Evolutionary conservation across 1,139 yeast genomes (phyloP).

Genomic region (Blastobotrys aristatus): DNA sequence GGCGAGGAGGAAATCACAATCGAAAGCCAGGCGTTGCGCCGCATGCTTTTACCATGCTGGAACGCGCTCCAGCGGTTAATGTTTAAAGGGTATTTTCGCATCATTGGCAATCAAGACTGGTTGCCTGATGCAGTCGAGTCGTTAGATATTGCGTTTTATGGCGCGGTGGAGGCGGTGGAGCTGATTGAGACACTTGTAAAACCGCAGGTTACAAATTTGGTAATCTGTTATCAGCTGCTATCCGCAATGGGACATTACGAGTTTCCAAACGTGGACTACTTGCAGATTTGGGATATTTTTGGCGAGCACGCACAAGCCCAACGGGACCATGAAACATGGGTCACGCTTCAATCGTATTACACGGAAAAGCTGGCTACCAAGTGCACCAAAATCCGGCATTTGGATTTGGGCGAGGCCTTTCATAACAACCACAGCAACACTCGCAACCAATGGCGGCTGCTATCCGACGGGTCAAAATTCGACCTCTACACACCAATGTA

Average conservation of each 20-base stretch:
- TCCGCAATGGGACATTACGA: conserved; percentile 7
- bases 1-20: not conserved
- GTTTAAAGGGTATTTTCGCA: conserved; percentile 2
- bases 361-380: not conserved
- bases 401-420: conserved; percentile 7
- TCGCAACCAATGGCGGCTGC: not conserved
- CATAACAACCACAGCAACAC: not conserved
- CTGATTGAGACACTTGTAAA: not conserved
- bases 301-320: not conserved
- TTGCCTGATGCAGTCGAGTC: not conserved
- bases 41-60: not conserved
- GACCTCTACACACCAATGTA: not conserved
- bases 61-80: not conserved
- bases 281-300: conserved; percentile 6
- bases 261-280: conserved; percentile 6
- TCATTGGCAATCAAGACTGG: conserved; percentile 3
- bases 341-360: not conserved
- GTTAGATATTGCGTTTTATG: conserved; percentile 7
- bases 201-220: not conserved
- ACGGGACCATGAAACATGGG: not conserved
- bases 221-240: conserved; percentile 2
- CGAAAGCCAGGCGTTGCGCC: not conserved
- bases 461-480: not conserved
- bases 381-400: not conserved
- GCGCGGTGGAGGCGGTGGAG: not conserved